Evolutionary conservation across 2,329 filamentous ascomycete species (phyloP), one percentile per base, ranked within the genome.

Genomic region (Colletotrichum destructivum): DNA sequence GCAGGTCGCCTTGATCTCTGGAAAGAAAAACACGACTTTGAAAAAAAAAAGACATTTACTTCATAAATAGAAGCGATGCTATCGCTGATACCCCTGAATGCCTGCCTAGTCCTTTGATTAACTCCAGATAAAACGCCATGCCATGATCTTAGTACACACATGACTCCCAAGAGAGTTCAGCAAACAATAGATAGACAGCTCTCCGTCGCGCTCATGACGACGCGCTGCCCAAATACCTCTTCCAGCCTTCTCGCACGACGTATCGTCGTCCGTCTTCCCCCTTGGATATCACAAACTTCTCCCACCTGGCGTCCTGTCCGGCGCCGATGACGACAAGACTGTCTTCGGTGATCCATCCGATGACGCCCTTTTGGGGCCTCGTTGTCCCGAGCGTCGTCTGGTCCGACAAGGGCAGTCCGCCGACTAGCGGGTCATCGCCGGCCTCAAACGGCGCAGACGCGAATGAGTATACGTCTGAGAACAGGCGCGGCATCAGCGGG

Each of bases 391-490:
- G 79, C 2, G 87, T 85, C 2, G 84, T 83, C 42, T 79, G 81
- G 40, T 85, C 85, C 3, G 82, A 82, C 69, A 84, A 81, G 0
- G 82, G 82, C 23, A 86, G 81, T 3, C 82, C 84, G 15, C 83
- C 85, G 49, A 84, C 82, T 55, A 85, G 79, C 38, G 87, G 84
- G 77, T 97, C 94, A 42, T 96, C 92, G 3, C 94, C 94, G 47
- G 94, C 92, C 76, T 96, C 92, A 76, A 98, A 98, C 44, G 92
- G 91, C 3, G 90, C 89, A 51, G 91, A 94, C 4, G 94, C 89
- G 77, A 96, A 95, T 0, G 94, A 97, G 80, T 98, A 98, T 11
- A 92, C 88, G 75, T 98, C 96, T 1, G 94, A 96, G 79, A 98
- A 97, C 40, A 96, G 88, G 52, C 93, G 90, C 1, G 96, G 96